Conservation (phyloP, 805 yeast genomes). For the Pichia californica region DNA sequence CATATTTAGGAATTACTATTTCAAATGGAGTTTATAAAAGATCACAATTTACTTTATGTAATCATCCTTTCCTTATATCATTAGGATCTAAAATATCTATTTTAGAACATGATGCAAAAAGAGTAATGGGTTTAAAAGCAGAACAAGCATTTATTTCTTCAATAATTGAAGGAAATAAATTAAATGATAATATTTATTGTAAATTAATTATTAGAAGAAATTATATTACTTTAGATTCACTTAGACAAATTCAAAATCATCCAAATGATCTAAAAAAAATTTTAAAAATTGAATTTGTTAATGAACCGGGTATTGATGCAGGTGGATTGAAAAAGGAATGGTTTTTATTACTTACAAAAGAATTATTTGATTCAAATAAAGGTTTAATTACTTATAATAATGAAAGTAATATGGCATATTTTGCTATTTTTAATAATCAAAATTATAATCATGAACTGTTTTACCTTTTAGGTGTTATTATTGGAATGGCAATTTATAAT, state of each 20-base stretch:
- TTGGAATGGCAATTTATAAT: constrained; percentile 88
- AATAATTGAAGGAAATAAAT: constrained; percentile 47
- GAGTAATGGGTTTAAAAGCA: constrained; percentile 79
- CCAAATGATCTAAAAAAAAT: constrained; percentile 63
- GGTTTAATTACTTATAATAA: constrained; percentile 63
- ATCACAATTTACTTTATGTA: constrained; percentile 57
- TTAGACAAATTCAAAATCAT: constrained; percentile 52
- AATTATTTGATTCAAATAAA: constrained; percentile 59
- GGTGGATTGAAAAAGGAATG: constrained; percentile 94
- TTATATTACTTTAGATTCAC: constrained; percentile 66
- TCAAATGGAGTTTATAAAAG: constrained; percentile 17
- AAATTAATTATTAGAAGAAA: constrained; percentile 63
- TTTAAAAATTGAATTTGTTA: constrained; percentile 68
- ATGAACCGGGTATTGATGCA: constrained; percentile 92
- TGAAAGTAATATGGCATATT: constrained; percentile 74
- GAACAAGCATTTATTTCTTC: constrained; percentile 84
- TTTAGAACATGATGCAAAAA: constrained; percentile 72
- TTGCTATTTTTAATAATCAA: constrained; percentile 40
- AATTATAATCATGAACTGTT: constrained; percentile 48
- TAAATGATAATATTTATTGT: constrained; percentile 66
- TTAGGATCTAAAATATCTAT: constrained; percentile 78
- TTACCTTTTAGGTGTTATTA: constrained; percentile 73
- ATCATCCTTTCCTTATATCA: constrained; percentile 75
- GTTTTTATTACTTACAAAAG: constrained; percentile 70
- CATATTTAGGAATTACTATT: constrained; percentile 31